Evolutionary conservation across 495 filamentous ascomycete genomes (phyloP).

Genomic region (Aspergillus mulundensis): DNA sequence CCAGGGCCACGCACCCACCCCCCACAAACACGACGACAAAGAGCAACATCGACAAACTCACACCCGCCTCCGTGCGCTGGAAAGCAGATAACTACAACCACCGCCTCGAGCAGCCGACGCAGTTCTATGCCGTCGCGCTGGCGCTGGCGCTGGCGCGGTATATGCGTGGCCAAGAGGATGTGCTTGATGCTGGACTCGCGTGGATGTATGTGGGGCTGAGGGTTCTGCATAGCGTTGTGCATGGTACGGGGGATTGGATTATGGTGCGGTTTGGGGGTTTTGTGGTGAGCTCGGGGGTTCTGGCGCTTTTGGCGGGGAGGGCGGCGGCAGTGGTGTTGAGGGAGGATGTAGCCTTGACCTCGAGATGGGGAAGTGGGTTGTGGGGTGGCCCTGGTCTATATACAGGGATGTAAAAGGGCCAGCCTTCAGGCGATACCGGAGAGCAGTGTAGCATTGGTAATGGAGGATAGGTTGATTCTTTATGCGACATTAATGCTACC

Average conservation of each 20-base stretch:
- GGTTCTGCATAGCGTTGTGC: slow-evolving; percentile 23
- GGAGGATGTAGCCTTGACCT: too few species aligned
- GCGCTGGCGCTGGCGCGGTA: slow-evolving; percentile 17
- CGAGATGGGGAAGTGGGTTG: too few species aligned
- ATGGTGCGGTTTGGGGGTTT: slow-evolving; percentile 15
- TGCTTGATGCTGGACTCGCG: slow-evolving; percentile 16
- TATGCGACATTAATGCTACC: too few species aligned
- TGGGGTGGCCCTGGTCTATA: too few species aligned
- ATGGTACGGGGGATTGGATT: slow-evolving; percentile 16
- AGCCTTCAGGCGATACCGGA: too few species aligned
- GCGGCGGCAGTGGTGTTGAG: slow-evolving; percentile 16
- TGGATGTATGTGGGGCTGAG: slow-evolving; percentile 22
- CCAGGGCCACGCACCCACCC: slow-evolving; percentile 7
- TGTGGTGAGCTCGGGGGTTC: slow-evolving; percentile 14
- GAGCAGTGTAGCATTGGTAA: too few species aligned
- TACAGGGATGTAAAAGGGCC: too few species aligned
- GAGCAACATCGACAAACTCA: too few species aligned
- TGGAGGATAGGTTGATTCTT: too few species aligned
- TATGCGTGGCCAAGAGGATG: slow-evolving; percentile 4
- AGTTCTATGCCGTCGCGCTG: slow-evolving; percentile 26
- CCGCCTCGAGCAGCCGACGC: slow-evolving; percentile 27
- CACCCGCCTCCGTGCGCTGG: slow-evolving; percentile 24
- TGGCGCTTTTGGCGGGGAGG: slow-evolving; percentile 17
- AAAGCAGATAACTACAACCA: slow-evolving; percentile 28
- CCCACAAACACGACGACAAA: slow-evolving; percentile 17